Base-by-base conservation (phyloP, 441 rosid genomes). In the Gossypium lobatum region DNA sequence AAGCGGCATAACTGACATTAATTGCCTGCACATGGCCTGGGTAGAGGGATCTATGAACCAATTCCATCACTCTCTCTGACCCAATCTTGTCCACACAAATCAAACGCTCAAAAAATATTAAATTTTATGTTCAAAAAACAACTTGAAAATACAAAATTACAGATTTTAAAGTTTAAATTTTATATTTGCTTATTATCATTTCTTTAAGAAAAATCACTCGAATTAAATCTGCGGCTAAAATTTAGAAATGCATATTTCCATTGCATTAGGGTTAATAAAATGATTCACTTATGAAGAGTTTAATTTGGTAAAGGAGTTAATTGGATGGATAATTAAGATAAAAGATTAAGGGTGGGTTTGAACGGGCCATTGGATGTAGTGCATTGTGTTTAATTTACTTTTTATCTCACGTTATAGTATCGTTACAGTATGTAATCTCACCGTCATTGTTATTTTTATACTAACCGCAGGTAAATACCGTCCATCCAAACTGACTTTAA, bases 381-480 rank as follows among this genome's bases (percentile, higher is more conserved):
- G 1, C 5, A 4, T 1, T 28, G 6, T 0, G 0, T 28, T 28
- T 28, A 28, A 28, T 4, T 4, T 28, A 28, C 0, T 28, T 28
- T 28, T 28, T 28, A 28, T 28, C 6, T 28, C 1, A 28, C 1
- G 6, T 28, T 28, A 28, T 28, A 28, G 0, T 28, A 28, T 28
- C 5, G 6, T 28, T 28, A 28, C 0, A 28, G 1, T 4, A 28
- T 28, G 0, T 28, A 28, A 4, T 28, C 0, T 4, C 1, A 4
- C 0, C 1, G 6, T 0, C 0, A 28, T 0, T 0, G 1, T 0
- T 28, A 28, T 28, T 28, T 28, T 28, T 28, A 4, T 0, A 28
- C 6, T 4, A 28, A 28, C 0, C 0, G 0, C 1, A 4, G 0
- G 0, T 28, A 28, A 28, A 28, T 28, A 28, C 6, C 34, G 0